Evolutionary conservation across 805 yeast species (phyloP), one percentile per base, ranked within the genome.

Genomic region (Yamadazyma scolyti): DNA sequence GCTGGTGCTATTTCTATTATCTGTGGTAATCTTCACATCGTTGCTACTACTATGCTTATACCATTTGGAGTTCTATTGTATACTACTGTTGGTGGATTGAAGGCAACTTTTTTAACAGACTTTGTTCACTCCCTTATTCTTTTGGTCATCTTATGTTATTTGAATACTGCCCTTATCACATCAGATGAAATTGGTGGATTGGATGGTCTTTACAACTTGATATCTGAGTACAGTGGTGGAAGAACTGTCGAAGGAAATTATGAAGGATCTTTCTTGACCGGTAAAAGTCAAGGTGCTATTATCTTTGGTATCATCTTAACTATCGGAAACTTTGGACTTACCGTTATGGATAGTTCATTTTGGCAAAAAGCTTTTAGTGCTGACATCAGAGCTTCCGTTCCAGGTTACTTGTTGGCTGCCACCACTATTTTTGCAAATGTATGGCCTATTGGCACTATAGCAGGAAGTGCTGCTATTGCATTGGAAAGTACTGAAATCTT

Each of bases 71-170:
- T 73, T 12, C 50, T 65, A 35, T 47, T 68, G 17, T 73, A 72
- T 43, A 73, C 77, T 0, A 55, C 65, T 6, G 55, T 66, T 21
- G 77, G 77, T 27, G 78, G 77, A 7, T 49, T 73, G 21, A 69
- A 65, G 36, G 69, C 76, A 6, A 72, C 78, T 3, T 71, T 71
- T 39, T 49, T 72, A 21, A 65, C 77, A 4, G 77, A 72, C 42
- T 71, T 42, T 33, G 57, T 55, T 12, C 58, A 54, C 39, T 42
- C 58, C 6, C 42, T 52, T 11, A 38, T 53, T 15, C 34, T 52
- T 16, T 32, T 57, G 8, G 34, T 56, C 11, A 42, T 56, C 13
- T 41, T 58, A 16, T 46, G 56, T 30, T 51, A 46, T 34, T 28
- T 56, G 12, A 42, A 49, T 36, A 56, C 62, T 4, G 36, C 55